Base-by-base conservation (phyloP, 305 asterid genomes). In the Fraxinus sp. region DNA sequence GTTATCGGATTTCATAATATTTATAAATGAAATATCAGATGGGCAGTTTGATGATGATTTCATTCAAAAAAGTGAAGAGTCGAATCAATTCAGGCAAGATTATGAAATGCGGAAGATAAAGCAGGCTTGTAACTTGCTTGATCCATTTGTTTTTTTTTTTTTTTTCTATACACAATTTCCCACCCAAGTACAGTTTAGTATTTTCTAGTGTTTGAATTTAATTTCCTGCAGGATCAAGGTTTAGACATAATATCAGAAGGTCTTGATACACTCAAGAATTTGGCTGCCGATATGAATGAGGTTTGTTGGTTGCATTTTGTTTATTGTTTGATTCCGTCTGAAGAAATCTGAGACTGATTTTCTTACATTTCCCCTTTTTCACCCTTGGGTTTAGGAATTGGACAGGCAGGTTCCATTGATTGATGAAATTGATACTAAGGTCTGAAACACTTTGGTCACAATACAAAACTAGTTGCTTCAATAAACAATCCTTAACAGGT, bases 281-380 rank as follows among this genome's bases (percentile, higher is more conserved):
- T 95, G 90, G 97, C 99, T 28, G 83, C 26, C 55, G 98, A 94
- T 83, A 93, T 95, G 99, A 94, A 94, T 72, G 97, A 94, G 98
- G 98, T 93, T 80, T 0, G 74, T 81, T 11, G 2, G 6, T 35
- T 8, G 5, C 35, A 24, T 33, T 28, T 1, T 36, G 35, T 75
- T 66, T 33, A 74, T 39, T 18, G 74, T 28, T 78, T 72, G 41
- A 13, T 59, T 0, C 66, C 14, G 32, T 74, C 18, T 7, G 52
- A 4, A 14, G 79, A 66, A 68, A 41, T 78, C 26, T 14, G 13
- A 18, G 83, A 24, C 80, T 80, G 36, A 80, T 79, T 80, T 73
- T 9, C 76, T 70, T 13, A 32, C 13, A 14, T 79, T 5, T 72
- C 10, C 0, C 5, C 18, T 14, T 75, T 72, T 10, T 46, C n/a